Conservation (phyloP, 495 filamentous ascomycete genomes). For the Penicillium longicatenatum region DNA sequence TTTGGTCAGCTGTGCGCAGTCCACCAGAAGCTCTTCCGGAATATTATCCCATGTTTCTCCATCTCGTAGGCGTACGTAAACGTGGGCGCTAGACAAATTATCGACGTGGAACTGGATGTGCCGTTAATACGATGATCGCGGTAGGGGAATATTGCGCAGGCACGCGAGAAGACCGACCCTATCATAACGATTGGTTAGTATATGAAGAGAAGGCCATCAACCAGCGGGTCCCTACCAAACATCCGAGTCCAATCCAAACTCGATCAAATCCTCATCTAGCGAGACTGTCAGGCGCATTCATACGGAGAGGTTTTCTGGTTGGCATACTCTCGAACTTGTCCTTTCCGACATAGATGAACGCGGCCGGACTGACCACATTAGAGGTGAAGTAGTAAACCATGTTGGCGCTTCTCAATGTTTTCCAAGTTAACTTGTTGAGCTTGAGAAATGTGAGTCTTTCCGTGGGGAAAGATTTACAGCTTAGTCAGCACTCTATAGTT, state of each 20-base stretch:
- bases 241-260: slow-evolving; percentile 90
- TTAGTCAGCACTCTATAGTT: slow-evolving; percentile 16
- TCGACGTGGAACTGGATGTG: slow-evolving; percentile 85
- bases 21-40: slow-evolving; percentile 70
- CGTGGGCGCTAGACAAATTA: slow-evolving; percentile 94
- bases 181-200: slow-evolving; percentile 11
- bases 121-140: slow-evolving; percentile 2
- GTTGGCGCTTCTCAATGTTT: slow-evolving; percentile 16
- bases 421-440: neutral
- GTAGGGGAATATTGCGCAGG: slow-evolving; percentile 22
- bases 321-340: slow-evolving; percentile 96
- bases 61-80: slow-evolving; percentile 84
- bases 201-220: neutral
- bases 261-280: slow-evolving; percentile 93
- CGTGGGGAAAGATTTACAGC: slow-evolving; percentile 11
- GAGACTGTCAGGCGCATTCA: slow-evolving; percentile 23
- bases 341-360: slow-evolving; percentile 94
- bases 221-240: slow-evolving; percentile 67
- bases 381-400: slow-evolving; percentile 99
- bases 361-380: slow-evolving; percentile 70
- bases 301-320: slow-evolving; percentile 12
- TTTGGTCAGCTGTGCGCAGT: slow-evolving; percentile 94
- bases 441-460: slow-evolving; percentile 1
- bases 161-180: slow-evolving; percentile 39
- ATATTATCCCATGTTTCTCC: slow-evolving; percentile 86